A percentile compares a stretch with the other conserved stretches of the same genome.
These are phyloP conservation scores for Didymella pinodella DNA, from an alignment of 2,329 filamentous ascomycete species.

Conservation along the genomic window DNA sequence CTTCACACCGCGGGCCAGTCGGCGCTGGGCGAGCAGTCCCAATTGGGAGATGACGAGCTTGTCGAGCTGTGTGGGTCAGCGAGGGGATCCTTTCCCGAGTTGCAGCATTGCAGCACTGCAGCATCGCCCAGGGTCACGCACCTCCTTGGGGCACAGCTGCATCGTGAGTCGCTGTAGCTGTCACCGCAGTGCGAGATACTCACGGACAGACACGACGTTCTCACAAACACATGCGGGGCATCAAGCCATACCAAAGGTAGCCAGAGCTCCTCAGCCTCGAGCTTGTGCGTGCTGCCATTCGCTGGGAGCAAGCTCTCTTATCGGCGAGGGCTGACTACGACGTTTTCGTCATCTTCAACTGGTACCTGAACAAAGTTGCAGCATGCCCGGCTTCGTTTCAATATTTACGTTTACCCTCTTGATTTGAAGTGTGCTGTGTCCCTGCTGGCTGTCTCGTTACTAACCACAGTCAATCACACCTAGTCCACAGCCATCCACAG, in stretches of 20 bases:
- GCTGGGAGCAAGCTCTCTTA: slow-evolving; percentile 6
- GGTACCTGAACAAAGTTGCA: slow-evolving; percentile 1
- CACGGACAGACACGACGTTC: slow-evolving; percentile 1
- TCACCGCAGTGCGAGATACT: background rate
- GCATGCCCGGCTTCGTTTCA: background rate
- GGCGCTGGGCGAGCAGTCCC: slow-evolving; percentile 83
- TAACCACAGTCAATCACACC: too few relatives aligned
- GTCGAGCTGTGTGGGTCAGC: slow-evolving; percentile 72
- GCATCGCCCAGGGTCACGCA: slow-evolving; percentile 26
- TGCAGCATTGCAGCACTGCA: background rate
- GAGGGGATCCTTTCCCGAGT: slow-evolving; percentile 5
- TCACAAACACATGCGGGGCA: slow-evolving; percentile 5
- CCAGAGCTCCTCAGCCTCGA: slow-evolving; percentile 6
- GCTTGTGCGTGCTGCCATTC: slow-evolving; percentile 8
- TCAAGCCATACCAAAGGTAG: slow-evolving; percentile 13
- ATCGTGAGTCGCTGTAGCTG: slow-evolving; percentile 30
- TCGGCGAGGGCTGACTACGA: slow-evolving; percentile 12
- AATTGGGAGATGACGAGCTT: slow-evolving; percentile 94
- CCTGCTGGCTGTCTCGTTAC: too few relatives aligned
- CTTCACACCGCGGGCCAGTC: slow-evolving; percentile 85
- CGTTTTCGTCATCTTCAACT: slow-evolving; percentile 10
- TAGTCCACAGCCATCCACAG: background rate
- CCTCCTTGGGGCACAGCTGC: slow-evolving; percentile 51
- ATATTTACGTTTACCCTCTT: background rate
- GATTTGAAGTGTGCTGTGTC: too few relatives aligned